These are phyloP conservation scores for Microsporum audouinii DNA, from an alignment of 2,329 filamentous ascomycete genomes.

Conservation along the genomic window DNA sequence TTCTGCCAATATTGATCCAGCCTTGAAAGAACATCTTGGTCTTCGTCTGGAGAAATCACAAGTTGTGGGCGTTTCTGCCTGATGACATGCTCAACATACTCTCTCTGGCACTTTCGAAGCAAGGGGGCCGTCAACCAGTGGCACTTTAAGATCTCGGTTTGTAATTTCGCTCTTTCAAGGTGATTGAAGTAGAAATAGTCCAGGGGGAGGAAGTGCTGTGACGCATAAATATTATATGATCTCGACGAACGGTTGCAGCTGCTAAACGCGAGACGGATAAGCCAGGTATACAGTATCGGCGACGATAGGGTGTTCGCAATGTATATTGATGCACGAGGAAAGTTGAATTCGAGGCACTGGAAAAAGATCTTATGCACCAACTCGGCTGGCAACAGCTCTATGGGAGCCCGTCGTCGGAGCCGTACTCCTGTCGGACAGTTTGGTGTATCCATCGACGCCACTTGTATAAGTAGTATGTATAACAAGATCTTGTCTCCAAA, in stretches of 20 bases:
- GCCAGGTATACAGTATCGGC: slow-evolving; percentile 32
- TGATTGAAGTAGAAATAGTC: slow-evolving; percentile 24
- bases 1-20: slow-evolving; percentile 20
- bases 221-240: slow-evolving; percentile 23
- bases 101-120: slow-evolving; percentile 30
- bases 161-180: slow-evolving; percentile 24
- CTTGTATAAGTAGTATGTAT: not conserved
- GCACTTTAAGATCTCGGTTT: slow-evolving; percentile 27
- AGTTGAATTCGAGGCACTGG: slow-evolving; percentile 37
- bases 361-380: slow-evolving; percentile 41
- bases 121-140: slow-evolving; percentile 33
- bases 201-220: slow-evolving; percentile 30
- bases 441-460: not conserved
- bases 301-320: slow-evolving; percentile 33
- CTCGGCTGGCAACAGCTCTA: slow-evolving; percentile 14
- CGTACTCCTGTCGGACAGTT: not conserved
- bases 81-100: slow-evolving; percentile 28
- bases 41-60: slow-evolving; percentile 18
- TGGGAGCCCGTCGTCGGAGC: slow-evolving; percentile 4
- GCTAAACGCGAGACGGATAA: slow-evolving; percentile 35
- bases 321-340: slow-evolving; percentile 34
- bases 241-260: slow-evolving; percentile 25
- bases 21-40: slow-evolving; percentile 17
- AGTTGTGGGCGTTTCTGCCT: slow-evolving; percentile 21
- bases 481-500: not conserved